Percentiles rank a stretch among this genome's conserved stretches.
Evolutionary conservation across 345 rosid species (phyloP).

Genomic region (Durio zibethinus): DNA sequence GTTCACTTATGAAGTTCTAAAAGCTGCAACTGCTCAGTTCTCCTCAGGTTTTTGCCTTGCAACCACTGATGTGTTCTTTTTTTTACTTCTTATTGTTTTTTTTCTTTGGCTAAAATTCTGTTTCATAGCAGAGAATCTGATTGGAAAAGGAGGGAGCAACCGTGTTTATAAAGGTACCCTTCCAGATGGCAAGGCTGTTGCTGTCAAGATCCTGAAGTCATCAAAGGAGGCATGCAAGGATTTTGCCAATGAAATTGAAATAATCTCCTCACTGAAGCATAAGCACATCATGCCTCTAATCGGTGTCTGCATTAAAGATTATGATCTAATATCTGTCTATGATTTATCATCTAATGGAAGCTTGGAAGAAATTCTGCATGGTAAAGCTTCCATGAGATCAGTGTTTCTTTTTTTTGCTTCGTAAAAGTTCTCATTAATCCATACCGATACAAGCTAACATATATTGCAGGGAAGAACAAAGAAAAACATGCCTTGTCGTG

Average conservation of each 20-base stretch:
- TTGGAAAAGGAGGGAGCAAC: conserved; percentile 87
- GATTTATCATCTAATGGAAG: conserved; percentile 67
- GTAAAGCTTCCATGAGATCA: conserved; percentile 33
- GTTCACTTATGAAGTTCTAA: conserved; percentile 57
- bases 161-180: conserved; percentile 71
- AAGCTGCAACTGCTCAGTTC: conserved; percentile 63
- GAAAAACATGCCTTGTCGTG: conserved; percentile 47
- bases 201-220: conserved; percentile 67
- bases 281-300: conserved; percentile 52
- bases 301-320: conserved; percentile 58
- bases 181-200: conserved; percentile 64
- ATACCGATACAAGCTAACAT: conserved; percentile 19
- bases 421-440: neutral
- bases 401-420: neutral
- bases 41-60: conserved; percentile 50
- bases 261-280: conserved; percentile 68
- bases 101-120: conserved; percentile 15
- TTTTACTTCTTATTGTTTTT: neutral
- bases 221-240: conserved; percentile 56
- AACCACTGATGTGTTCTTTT: neutral
- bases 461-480: conserved; percentile 27
- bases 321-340: conserved; percentile 63
- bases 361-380: conserved; percentile 72
- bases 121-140: conserved; percentile 52
- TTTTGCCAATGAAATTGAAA: conserved; percentile 68